phyloP scores from a whole-genome alignment of 1,139 yeast species.

The Scheffersomyces parashehatae region DNA sequence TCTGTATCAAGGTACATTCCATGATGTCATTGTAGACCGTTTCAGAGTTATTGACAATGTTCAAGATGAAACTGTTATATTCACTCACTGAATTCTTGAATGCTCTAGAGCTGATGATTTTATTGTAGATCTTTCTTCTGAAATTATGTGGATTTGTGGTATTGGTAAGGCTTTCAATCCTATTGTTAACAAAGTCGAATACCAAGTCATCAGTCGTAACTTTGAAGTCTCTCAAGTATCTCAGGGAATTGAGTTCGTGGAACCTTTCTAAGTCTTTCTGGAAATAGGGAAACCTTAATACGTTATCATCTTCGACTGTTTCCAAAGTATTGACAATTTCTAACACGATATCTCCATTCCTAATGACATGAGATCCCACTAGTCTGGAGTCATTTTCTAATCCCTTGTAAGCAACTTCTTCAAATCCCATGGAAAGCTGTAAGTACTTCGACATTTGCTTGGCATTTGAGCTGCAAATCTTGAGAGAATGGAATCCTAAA shows the following conservation, averaged over 20 bases:
- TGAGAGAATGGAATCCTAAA: conserved; percentile 32
- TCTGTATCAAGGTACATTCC: conserved; percentile 28
- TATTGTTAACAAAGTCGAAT: conserved; percentile 18
- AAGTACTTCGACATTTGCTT: conserved; percentile 60
- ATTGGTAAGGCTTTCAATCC: conserved; percentile 12
- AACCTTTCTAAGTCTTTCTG: conserved; percentile 12
- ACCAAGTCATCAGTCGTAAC: conserved; percentile 18
- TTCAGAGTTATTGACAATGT: conserved; percentile 21
- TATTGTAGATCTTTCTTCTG: conserved; percentile 14
- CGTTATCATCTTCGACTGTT: conserved; percentile 18
- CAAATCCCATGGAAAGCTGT: conserved; percentile 61
- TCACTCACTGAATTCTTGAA: conserved; percentile 12
- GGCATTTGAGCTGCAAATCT: conserved; percentile 62
- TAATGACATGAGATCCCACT: conserved; percentile 60
- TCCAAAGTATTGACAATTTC: conserved; percentile 41
- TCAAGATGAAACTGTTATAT: conserved; percentile 11
- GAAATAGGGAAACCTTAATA: conserved; percentile 12
- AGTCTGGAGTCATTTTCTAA: conserved; percentile 66
- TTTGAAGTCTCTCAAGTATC: conserved; percentile 13
- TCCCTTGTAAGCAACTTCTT: conserved; percentile 61
- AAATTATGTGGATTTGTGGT: conserved; percentile 2
- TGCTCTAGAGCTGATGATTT: conserved; percentile 15
- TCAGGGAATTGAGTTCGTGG: not conserved
- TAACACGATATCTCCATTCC: conserved; percentile 56
- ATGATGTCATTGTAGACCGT: conserved; percentile 15